phyloP scores from a whole-genome alignment of 768 basidiomycete species.

The Naematelia aurantialba region DNA sequence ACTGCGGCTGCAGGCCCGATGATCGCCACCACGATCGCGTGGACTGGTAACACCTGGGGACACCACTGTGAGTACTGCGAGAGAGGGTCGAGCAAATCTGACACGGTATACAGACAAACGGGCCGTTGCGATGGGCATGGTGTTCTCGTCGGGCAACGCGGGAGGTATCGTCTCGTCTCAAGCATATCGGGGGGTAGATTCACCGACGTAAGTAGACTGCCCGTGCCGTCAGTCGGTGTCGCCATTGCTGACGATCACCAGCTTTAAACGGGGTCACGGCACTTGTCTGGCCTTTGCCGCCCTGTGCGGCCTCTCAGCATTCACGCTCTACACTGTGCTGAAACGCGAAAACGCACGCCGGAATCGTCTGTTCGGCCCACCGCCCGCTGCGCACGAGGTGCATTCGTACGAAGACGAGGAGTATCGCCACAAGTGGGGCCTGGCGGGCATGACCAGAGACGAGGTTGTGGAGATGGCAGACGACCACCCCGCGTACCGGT shows the following conservation, averaged over 20 bases:
- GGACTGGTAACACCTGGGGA: constrained; percentile 44
- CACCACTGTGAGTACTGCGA: constrained; percentile 39
- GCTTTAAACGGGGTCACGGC: constrained; percentile 46
- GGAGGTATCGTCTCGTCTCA: constrained; percentile 49
- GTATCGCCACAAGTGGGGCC: constrained; percentile 34
- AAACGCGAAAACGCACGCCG: constrained; percentile 50
- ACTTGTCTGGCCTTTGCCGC: constrained; percentile 44
- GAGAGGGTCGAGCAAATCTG: background rate
- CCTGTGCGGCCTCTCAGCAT: constrained; percentile 31
- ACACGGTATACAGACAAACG: constrained; percentile 26
- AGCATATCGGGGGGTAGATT: constrained; percentile 43
- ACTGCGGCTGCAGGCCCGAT: constrained; percentile 45
- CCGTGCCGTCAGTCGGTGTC: background rate
- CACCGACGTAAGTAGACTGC: constrained; percentile 23
- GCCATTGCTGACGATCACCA: background rate
- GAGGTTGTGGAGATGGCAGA: constrained; percentile 47
- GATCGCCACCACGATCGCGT: constrained; percentile 50
- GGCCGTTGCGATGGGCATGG: constrained; percentile 45
- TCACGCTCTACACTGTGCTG: constrained; percentile 45
- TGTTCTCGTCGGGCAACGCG: constrained; percentile 48
- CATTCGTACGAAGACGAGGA: constrained; percentile 31
- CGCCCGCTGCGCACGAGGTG: constrained; percentile 23
- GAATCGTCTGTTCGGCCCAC: constrained; percentile 47
- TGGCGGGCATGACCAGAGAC: constrained; percentile 38
- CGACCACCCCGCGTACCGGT: constrained; percentile 44